phyloP scores from a whole-genome alignment of 768 basidiomycete species.

The Suillus sp. region DNA sequence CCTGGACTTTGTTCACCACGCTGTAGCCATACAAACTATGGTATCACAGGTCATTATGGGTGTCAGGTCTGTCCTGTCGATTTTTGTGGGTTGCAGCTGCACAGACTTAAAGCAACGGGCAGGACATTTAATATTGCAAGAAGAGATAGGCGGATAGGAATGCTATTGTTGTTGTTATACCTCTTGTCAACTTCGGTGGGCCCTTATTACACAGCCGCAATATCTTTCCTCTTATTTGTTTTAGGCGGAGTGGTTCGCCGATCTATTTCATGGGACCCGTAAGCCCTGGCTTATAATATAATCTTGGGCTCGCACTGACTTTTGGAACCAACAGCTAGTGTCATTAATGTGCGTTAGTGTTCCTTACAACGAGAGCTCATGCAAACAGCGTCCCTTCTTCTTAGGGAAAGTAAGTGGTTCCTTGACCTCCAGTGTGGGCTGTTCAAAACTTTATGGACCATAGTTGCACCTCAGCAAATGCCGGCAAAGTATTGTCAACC shows the following conservation, averaged over 20 bases:
- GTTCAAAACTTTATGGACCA: background rate
- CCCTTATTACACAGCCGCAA: background rate
- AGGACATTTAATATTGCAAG: background rate
- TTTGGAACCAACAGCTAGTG: background rate
- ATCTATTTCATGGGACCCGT: background rate
- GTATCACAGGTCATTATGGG: conserved; percentile 67
- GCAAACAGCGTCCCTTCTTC: background rate
- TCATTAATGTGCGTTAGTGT: conserved; percentile 17
- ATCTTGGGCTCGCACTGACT: background rate
- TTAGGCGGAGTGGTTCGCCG: background rate
- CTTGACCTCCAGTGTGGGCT: background rate
- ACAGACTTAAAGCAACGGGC: background rate
- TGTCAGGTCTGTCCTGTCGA: conserved; percentile 49
- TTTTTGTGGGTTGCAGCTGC: conserved; percentile 27
- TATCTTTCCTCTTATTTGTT: background rate
- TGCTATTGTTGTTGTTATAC: background rate
- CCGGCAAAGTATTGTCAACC: conserved; percentile 39
- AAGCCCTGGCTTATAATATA: background rate
- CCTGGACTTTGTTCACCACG: background rate
- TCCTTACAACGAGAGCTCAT: conserved; percentile 37
- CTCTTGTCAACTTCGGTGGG: background rate
- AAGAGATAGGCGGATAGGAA: background rate
- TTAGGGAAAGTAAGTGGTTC: conserved; percentile 2
- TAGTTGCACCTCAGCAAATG: conserved; percentile 51
- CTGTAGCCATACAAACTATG: conserved; percentile 49